Conservation (phyloP, 805 yeast species). For the Blastobotrys chiropterorum region DNA sequence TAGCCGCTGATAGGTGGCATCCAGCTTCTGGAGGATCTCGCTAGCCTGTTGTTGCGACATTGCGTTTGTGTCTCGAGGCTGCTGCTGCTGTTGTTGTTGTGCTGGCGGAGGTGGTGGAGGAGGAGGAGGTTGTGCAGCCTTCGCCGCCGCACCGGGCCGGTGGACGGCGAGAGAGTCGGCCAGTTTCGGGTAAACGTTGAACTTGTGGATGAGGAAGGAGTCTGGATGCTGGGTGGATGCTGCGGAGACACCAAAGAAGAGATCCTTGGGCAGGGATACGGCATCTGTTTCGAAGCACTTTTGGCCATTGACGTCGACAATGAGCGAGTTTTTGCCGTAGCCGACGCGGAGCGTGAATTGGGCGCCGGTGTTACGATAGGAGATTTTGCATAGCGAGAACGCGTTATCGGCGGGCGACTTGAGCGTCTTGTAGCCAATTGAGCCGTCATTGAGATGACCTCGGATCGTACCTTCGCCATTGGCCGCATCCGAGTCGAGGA, state of each 20-base stretch:
- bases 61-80: neutral
- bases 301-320: conserved; percentile 34
- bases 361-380: conserved; percentile 31
- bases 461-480: conserved; percentile 28
- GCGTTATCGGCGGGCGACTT: conserved; percentile 27
- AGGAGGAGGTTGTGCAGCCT: neutral
- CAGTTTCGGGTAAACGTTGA: conserved; percentile 14
- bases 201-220: conserved; percentile 14
- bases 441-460: conserved; percentile 37
- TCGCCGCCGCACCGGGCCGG: conserved; percentile 1
- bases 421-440: conserved; percentile 20
- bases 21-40: conserved; percentile 5
- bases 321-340: conserved; percentile 27
- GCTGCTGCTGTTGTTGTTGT: conserved; percentile 9
- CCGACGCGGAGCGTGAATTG: conserved; percentile 28
- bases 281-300: conserved; percentile 31
- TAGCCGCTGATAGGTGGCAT: conserved; percentile 8
- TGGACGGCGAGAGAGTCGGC: conserved; percentile 4
- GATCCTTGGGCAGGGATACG: conserved; percentile 29
- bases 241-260: conserved; percentile 33
- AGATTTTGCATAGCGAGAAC: conserved; percentile 31
- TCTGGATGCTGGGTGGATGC: conserved; percentile 18
- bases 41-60: neutral
- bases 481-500: conserved; percentile 30
- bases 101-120: conserved; percentile 1